These are phyloP conservation scores for Kuraishia cidri DNA, from an alignment of 805 yeast genomes.

Conservation along the genomic window DNA sequence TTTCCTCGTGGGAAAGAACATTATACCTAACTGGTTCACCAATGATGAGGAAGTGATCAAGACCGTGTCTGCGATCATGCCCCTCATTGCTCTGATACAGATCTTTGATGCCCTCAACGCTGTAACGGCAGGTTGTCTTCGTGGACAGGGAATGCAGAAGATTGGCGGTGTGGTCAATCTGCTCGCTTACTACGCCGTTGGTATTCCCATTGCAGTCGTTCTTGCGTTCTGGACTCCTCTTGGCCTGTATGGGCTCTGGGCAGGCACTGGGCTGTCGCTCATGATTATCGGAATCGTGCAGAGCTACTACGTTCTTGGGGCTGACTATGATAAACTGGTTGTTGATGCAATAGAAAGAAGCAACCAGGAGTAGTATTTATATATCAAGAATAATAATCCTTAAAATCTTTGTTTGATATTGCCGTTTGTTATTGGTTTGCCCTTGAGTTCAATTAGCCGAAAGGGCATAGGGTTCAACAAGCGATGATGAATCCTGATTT, in stretches of 20 bases:
- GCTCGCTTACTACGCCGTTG: slow-evolving; percentile 49
- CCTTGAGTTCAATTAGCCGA: too few relatives aligned
- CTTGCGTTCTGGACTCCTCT: slow-evolving; percentile 42
- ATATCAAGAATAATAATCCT: too few relatives aligned
- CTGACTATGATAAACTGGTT: slow-evolving; percentile 21
- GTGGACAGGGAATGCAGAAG: slow-evolving; percentile 72
- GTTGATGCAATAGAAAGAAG: slow-evolving; percentile 14
- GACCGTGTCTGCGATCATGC: slow-evolving; percentile 41
- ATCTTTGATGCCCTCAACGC: slow-evolving; percentile 63
- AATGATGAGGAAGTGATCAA: slow-evolving; percentile 47
- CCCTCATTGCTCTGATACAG: slow-evolving; percentile 62
- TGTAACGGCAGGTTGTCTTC: slow-evolving; percentile 63
- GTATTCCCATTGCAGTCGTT: slow-evolving; percentile 50
- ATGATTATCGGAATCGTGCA: slow-evolving; percentile 38
- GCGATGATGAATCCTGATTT: too few relatives aligned
- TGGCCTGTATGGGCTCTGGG: slow-evolving; percentile 56
- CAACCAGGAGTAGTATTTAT: not conserved
- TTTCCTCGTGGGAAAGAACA: slow-evolving; percentile 30
- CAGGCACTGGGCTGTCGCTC: slow-evolving; percentile 47
- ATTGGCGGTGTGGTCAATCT: slow-evolving; percentile 54
- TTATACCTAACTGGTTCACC: slow-evolving; percentile 48
- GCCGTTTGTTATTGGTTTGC: too few relatives aligned
- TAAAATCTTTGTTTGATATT: too few relatives aligned
- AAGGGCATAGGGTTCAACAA: too few relatives aligned
- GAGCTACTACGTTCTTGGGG: slow-evolving; percentile 15